A percentile compares a stretch with the other conserved stretches of the same genome.
Conservation (phyloP, 208 protist genomes). For the Phytomonas serpens region DNA sequence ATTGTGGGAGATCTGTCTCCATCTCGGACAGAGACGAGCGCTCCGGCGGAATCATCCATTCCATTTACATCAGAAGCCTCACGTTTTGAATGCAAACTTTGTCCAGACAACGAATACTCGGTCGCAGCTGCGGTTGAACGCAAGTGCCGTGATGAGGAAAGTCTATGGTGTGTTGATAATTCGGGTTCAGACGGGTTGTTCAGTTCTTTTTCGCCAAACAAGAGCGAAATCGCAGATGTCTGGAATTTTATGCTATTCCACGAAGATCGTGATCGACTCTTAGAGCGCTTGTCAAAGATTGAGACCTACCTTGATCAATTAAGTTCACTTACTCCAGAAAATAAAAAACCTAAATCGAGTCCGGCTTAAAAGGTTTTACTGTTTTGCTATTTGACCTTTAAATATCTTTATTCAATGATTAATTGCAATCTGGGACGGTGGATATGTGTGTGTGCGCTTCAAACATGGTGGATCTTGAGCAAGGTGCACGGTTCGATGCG, state of each 20-base stretch:
- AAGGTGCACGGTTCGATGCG: background rate
- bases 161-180: background rate
- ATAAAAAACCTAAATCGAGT: background rate
- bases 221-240: background rate
- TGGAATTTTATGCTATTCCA: background rate
- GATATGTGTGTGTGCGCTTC: background rate
- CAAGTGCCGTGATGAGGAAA: constrained; percentile 8
- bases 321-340: background rate
- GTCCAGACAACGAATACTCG: constrained; percentile 10
- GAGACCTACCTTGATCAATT: background rate
- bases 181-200: background rate
- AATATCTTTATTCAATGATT: too few relatives aligned
- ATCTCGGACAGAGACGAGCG: background rate
- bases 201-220: background rate
- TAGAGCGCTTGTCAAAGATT: background rate
- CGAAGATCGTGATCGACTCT: background rate
- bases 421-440: too few relatives aligned
- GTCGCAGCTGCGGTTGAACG: constrained; percentile 15
- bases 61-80: background rate
- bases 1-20: background rate
- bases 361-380: background rate
- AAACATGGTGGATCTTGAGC: background rate
- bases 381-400: background rate
- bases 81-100: constrained; percentile 11
- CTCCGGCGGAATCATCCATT: background rate